Conservation (phyloP, 148 eudicot species). For the Fagopyrum homotropicum region DNA sequence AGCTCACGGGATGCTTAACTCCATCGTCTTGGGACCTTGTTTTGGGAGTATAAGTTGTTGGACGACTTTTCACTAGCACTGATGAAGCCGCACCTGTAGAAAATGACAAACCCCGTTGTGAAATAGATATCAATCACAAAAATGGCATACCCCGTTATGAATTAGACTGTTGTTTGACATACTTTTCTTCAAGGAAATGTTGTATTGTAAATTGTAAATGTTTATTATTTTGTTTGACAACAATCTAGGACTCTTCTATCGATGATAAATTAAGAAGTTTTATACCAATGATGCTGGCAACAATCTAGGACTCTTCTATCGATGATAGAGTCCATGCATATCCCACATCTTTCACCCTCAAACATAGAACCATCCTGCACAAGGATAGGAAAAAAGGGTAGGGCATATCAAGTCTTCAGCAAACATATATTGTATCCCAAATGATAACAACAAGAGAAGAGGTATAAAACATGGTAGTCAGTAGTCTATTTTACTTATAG, state of each 20-base stretch:
- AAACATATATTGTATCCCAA: not conserved
- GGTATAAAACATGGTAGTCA: not conserved
- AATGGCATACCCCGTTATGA: slow-evolving; percentile 59
- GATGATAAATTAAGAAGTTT: not conserved
- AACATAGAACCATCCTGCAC: slow-evolving; percentile 50
- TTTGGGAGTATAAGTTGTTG: slow-evolving; percentile 21
- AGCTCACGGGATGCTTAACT: slow-evolving; percentile 30
- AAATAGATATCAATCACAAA: not conserved
- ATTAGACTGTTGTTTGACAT: slow-evolving; percentile 53
- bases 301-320: slow-evolving; percentile 93
- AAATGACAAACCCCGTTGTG: not conserved
- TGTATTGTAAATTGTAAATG: too few species aligned
- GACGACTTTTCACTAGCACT: slow-evolving; percentile 35
- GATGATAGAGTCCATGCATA: slow-evolving; percentile 76
- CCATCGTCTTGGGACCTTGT: slow-evolving; percentile 29
- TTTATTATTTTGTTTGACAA: too few species aligned
- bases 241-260: too few species aligned
- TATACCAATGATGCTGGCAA: slow-evolving; percentile 94
- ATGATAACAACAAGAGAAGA: not conserved
- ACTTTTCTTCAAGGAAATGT: slow-evolving; percentile 70
- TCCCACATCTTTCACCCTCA: slow-evolving; percentile 93
- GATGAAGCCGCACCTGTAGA: slow-evolving; percentile 40
- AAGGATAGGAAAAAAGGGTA: not conserved
- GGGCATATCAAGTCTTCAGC: not conserved
- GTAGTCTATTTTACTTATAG: not conserved